A percentile compares a stretch with the other conserved stretches of the same genome.
Conservation (phyloP, 352 stramenopile genomes). For the Peronospora farinosa region DNA sequence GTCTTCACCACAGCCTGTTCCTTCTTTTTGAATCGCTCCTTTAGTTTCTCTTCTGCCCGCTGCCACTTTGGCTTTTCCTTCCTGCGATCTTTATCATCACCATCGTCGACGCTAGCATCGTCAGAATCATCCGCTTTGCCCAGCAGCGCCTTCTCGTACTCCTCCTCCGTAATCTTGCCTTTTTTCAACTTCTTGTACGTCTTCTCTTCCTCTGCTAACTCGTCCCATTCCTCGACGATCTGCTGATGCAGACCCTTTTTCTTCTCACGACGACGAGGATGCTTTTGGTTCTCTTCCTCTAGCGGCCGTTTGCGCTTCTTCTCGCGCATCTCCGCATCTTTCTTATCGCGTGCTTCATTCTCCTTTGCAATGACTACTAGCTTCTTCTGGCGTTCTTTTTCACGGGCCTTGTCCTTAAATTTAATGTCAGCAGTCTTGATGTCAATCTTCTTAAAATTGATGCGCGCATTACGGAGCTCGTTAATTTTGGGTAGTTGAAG, state of each 20-base stretch:
- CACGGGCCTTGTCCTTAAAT: constrained; percentile 94
- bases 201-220: constrained; percentile 95
- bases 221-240: constrained; percentile 99
- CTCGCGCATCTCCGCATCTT: constrained; percentile 40
- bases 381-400: constrained; percentile 95
- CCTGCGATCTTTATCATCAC: constrained; percentile 23
- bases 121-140: constrained; percentile 43
- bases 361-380: constrained; percentile 71
- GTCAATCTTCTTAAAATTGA: constrained; percentile 82
- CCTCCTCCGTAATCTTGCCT: constrained; percentile 95
- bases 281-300: constrained; percentile 58
- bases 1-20: constrained; percentile 70
- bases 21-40: constrained; percentile 84
- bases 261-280: constrained; percentile 86
- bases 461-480: constrained; percentile 70
- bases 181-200: constrained; percentile 96
- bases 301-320: constrained; percentile 55
- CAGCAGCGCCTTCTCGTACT: constrained; percentile 82
- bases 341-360: constrained; percentile 62
- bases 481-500: constrained; percentile 85
- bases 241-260: constrained; percentile 94
- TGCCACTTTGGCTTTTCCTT: constrained; percentile 65
- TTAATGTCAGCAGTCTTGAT: constrained; percentile 90
- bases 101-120: constrained; percentile 28
- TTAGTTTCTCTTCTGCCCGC: constrained; percentile 54